Conservation (phyloP, 1,284 basidiomycete species). For the Cryptococcus sp. region DNA sequence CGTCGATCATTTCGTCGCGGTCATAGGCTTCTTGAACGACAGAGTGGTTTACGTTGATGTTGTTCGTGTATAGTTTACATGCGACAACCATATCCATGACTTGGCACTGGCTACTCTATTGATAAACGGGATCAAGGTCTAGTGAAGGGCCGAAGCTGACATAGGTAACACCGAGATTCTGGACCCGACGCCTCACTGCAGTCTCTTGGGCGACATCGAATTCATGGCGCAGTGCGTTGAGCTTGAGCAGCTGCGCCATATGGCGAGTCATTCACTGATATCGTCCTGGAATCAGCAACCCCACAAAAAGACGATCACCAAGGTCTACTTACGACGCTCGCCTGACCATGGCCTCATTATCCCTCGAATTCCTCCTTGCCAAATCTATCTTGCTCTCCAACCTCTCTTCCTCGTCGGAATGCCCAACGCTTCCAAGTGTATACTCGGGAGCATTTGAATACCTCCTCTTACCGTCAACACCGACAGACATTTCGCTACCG, state of each 20-base stretch:
- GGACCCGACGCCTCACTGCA: no score
- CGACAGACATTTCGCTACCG: not conserved
- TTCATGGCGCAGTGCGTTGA: not conserved
- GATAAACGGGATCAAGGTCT: no score
- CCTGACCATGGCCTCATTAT: conserved; percentile 18
- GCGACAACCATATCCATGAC: no score
- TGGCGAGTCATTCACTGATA: conserved; percentile 18
- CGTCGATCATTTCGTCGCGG: no score
- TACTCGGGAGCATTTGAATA: conserved; percentile 5
- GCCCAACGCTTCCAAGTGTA: not conserved
- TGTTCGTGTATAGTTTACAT: no score
- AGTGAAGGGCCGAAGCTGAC: conserved; percentile 1
- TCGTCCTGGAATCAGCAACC: not conserved
- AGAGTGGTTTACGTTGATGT: no score
- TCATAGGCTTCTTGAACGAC: no score
- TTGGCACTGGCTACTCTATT: no score
- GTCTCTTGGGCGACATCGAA: no score
- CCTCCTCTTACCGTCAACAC: not conserved
- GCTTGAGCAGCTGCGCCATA: conserved; percentile 14
- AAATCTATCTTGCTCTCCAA: conserved; percentile 18
- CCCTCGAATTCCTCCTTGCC: conserved; percentile 19
- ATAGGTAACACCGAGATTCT: conserved; percentile 7
- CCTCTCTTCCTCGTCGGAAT: conserved; percentile 18
- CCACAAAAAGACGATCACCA: not conserved
- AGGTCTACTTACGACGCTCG: conserved; percentile 28